Evolutionary conservation across 192 early-diverging fungal genomes (phyloP), one percentile per base, ranked within the genome.

Genomic region (Martensiomyces pterosporus): DNA sequence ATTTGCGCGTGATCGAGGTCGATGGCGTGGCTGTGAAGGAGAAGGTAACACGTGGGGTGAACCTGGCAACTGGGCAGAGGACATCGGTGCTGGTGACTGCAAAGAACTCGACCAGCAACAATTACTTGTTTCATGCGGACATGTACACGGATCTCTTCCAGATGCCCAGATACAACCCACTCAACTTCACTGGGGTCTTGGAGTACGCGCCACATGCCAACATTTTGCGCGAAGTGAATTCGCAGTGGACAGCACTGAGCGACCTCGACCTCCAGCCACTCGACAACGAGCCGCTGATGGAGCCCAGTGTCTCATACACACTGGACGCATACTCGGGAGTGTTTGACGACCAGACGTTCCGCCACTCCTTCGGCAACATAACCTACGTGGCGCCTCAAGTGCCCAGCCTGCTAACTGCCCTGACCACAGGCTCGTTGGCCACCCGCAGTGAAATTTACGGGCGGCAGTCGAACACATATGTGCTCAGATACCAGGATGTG

Each of bases 311-410:
- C 21, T 38, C 56, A n/a, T 51, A 81, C 17, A 67, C 64, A 7
- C 60, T 89, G 33, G 52, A 71, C 21, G 67, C 67, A 15, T 64
- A 71, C 32, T 80, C 80, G 7, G 84, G 84, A 22, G 54, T 58
- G 43, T 83, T 90, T 53, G 67, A 72, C 40, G 85, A 91, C 57
- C 83, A 82, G 55, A 67, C 76, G 55, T 90, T 89, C 82, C 83
- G 82, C 57, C 85, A 81, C 57, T 75, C 82, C 18, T 91, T 91
- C 79, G 87, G 89, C 76, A 77, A 82, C n/a, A 64, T 80, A 40
- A 70, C 82, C 10, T 91, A 80, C 53, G 51, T 76, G 39, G 32
- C 52, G 33, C 85, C 87, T 24, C 59, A 65, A 23, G 79, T 84
- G 16, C 89, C 86, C 19, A 55, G 80, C 1, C 41, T 87, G 6